Conservation (phyloP, 2,329 filamentous ascomycete genomes). For the Cladophialophora exuberans region DNA sequence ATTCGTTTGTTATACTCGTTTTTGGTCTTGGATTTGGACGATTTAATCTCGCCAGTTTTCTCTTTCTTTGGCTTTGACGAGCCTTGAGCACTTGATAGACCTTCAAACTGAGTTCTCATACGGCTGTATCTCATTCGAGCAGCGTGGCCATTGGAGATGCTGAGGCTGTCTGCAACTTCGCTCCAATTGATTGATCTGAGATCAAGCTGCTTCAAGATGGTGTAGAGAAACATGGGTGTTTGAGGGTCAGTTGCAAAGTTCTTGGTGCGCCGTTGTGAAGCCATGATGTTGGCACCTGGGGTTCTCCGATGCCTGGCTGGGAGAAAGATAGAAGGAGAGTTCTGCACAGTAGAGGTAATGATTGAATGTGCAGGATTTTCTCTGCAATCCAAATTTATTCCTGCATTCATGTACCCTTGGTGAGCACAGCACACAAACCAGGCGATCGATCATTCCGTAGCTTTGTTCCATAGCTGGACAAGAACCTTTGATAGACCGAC, state of each 20-base stretch:
- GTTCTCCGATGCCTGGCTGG: not conserved
- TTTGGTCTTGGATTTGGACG: slow-evolving; percentile 21
- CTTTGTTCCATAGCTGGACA: not conserved
- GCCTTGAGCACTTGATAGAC: slow-evolving; percentile 35
- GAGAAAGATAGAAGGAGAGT: not conserved
- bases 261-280: slow-evolving; percentile 23
- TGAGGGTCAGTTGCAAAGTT: slow-evolving; percentile 49
- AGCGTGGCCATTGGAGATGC: slow-evolving; percentile 60
- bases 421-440: not conserved
- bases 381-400: not conserved
- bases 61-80: slow-evolving; percentile 23
- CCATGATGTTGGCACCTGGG: slow-evolving; percentile 15
- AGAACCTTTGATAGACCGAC: not conserved
- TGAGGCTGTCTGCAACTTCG: slow-evolving; percentile 51
- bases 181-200: slow-evolving; percentile 60
- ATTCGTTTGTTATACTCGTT: slow-evolving; percentile 12
- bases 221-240: slow-evolving; percentile 57
- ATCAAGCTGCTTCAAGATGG: slow-evolving; percentile 59
- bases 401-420: not conserved
- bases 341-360: not conserved
- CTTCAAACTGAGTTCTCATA: slow-evolving; percentile 58
- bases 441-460: not conserved
- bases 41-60: slow-evolving; percentile 16
- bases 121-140: slow-evolving; percentile 61
- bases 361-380: not conserved